A percentile compares a stretch with the other conserved stretches of the same genome.
phyloP scores from a whole-genome alignment of 2,329 filamentous ascomycete genomes.

The Fusarium scirpi region DNA sequence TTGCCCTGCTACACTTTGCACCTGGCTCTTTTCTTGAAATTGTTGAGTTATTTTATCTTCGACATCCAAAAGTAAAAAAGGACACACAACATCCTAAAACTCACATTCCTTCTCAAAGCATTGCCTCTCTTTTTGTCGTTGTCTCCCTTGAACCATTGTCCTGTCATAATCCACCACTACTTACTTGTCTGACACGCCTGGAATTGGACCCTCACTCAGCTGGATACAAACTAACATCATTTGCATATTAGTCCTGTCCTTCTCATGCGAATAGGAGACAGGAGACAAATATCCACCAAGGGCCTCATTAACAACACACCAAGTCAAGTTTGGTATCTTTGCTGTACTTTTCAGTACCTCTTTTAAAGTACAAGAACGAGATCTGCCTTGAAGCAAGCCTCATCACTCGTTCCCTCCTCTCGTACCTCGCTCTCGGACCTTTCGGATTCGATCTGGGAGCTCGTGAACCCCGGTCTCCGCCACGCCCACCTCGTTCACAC shows the following conservation, averaged over 20 bases:
- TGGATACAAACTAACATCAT: conserved; percentile 29
- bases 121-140: conserved; percentile 3
- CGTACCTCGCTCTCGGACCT: conserved; percentile 37
- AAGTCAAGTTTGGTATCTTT: conserved; percentile 15
- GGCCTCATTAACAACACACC: conserved; percentile 28
- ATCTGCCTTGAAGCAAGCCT: conserved; percentile 29
- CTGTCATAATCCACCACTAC: conserved; percentile 21
- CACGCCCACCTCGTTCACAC: conserved; percentile 37
- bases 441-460: conserved; percentile 30
- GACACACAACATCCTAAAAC: conserved; percentile 4
- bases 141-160: conserved; percentile 13
- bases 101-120: conserved; percentile 1
- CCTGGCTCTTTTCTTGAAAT: conserved; percentile 10
- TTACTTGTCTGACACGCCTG: conserved; percentile 34
- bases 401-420: conserved; percentile 16
- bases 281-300: conserved; percentile 32
- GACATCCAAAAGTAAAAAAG: neutral
- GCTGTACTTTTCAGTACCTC: neutral
- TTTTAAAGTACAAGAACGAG: neutral
- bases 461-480: conserved; percentile 32
- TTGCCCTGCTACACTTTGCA: conserved; percentile 19
- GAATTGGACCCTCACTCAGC: conserved; percentile 29
- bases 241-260: conserved; percentile 23
- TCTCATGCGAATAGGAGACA: conserved; percentile 12
- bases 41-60: conserved; percentile 1